Conservation (phyloP, 495 filamentous ascomycete genomes). For the Monascus purpureus region DNA sequence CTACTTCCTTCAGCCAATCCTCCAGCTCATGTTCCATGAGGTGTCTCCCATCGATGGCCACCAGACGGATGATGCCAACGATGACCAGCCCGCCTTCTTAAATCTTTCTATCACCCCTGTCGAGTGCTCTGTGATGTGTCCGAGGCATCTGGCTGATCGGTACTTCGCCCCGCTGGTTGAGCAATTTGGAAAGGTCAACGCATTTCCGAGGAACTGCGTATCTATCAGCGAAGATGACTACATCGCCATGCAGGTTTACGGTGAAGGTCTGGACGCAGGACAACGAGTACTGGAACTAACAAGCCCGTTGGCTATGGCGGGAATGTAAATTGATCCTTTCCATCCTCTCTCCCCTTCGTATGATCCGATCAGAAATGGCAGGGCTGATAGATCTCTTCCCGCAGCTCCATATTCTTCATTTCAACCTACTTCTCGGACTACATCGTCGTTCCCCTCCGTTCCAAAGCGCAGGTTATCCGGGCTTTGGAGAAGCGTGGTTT, state of each 20-base stretch:
- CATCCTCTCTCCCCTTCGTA: no score
- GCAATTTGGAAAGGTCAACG: conserved; percentile 19
- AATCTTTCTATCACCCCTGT: conserved; percentile 88
- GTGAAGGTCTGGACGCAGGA: conserved; percentile 83
- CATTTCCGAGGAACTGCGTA: conserved; percentile 33
- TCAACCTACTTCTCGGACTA: conserved; percentile 97
- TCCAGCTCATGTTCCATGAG: conserved; percentile 66
- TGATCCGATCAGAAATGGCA: no score
- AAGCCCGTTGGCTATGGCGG: conserved; percentile 77
- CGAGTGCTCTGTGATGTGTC: conserved; percentile 88
- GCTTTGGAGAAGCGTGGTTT: conserved; percentile 73
- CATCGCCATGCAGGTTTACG: conserved; percentile 76
- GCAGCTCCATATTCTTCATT: conserved; percentile 91
- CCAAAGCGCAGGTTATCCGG: conserved; percentile 55
- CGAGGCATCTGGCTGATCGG: conserved; percentile 50
- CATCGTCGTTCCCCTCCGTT: conserved; percentile 73
- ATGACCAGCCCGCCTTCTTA: conserved; percentile 57
- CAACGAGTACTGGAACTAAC: conserved; percentile 86
- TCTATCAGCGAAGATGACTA: conserved; percentile 72
- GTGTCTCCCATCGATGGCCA: conserved; percentile 21
- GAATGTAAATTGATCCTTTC: conserved; percentile 76
- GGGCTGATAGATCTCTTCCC: no score
- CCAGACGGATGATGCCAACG: conserved; percentile 13
- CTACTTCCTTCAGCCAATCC: conserved; percentile 67
- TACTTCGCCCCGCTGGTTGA: conserved; percentile 61